Base-by-base conservation (phyloP, 2,329 filamentous ascomycete genomes). In the Xylaria multiplex region DNA sequence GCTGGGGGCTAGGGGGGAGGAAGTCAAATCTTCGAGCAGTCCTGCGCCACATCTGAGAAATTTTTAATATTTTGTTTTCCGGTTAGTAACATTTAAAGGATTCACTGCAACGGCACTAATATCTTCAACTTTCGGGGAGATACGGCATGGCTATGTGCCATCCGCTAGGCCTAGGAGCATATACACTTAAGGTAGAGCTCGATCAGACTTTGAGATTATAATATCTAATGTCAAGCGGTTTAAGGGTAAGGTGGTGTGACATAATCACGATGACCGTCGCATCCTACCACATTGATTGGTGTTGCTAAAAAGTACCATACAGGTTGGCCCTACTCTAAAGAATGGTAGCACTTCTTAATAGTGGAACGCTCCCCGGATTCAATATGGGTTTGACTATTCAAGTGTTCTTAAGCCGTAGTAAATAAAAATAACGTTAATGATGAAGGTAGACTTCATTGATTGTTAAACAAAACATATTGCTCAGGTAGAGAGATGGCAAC, bases 271-370 rank as follows among this genome's bases (percentile, higher is more conserved):
- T 61, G 30, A 9, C 30, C 37, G 7, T 52, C 35, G 42, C 30
- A 19, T 16, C 19, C 37, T 24, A 9, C 8, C 30, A 46, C 30
- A 24, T 54, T 55, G 64, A 62, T 45, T 42, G 32, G 46, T 22
- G 14, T 22, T 24, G 9, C 5, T 11, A 13, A 48, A 61, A 65
- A 59, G 64, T 6, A 49, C 64, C 64, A 43, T 66, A 59, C 64
- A 66, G 49, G 43, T 30, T 32, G 14, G 30, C 8, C 8, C 22
- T 40, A 27, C 27, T 16, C 22, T 16, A 13, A 6, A 48, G n/a
- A 14, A 43, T 2, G 13, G 53, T 53, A 37, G n/a, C 24, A 48
- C 16, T 52, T 6, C 11, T 35, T 3, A 11, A 40, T 46, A 13
- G 32, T 54, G 32, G 13, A 45, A 59, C 32, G 35, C 54, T 35